Evolutionary conservation across 148 eudicot genomes (phyloP), one percentile per base, ranked within the genome.

Genomic region (Polygonum maritimum): DNA sequence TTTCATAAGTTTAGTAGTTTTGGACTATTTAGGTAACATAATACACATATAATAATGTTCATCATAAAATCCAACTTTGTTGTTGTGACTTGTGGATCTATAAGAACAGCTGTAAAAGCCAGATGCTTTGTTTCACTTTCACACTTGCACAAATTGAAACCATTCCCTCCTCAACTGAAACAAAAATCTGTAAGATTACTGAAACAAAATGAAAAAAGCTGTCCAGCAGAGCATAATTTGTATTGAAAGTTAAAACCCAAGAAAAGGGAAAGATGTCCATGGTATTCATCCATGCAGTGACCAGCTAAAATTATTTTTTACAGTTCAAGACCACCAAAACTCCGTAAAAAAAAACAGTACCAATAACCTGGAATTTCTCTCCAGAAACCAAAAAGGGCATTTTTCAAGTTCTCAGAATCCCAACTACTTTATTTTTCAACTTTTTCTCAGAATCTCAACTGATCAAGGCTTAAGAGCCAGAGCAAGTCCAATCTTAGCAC

Each of bases 401-500:
- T 67, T 67, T 67, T 36, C 71, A 67, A 67, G 39, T 62, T 62
- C 69, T 62, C 47, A 44, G 47, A 44, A 44, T 44, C 47, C 9
- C 39, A 10, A 26, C 71, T 67, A 45, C 44, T 14, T 67, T 67
- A 67, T 67, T 67, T n/a, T 11, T 69, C 74, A 6, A 16, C 74
- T 1, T 79, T 69, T 77, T 52, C 60, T 12, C 79, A 76, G 44
- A 58, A 70, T 41, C 33, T 19, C 14, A 45, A 78, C 69, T 47
- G 52, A 47, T 91, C 90, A 91, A 78, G 90, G 90, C 87, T 86
- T 91, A 75, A 91, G 85, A 74, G 87, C 90, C 71, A 91, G 12
- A 71, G 91, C 93, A 57, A 91, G 76, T 2, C 93, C 97, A 35
- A 91, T 62, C 86, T 89, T 91, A 47, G 93, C 91, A 74, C 91